Evolutionary conservation across 176 grass and related monocot genomes (phyloP), one percentile per base, ranked within the genome.

Genomic region (Tuctoria greenei): DNA sequence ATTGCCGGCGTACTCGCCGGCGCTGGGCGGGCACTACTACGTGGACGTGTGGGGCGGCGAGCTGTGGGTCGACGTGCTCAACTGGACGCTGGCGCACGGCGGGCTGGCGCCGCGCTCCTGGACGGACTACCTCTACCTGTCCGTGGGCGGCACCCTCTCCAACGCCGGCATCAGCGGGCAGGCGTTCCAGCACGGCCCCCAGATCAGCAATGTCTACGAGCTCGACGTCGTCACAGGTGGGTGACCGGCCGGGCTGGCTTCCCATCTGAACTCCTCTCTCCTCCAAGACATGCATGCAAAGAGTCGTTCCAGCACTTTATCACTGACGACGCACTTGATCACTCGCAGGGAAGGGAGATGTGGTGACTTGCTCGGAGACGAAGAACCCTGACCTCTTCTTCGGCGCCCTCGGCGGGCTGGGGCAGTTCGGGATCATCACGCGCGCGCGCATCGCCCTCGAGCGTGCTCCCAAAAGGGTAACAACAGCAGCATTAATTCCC

Each of bases 141-240:
- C 94, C 28, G 94, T 93, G 13, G 94, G 94, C n/a, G 94, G 94
- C 11, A 97, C 94, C 20, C 91, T 97, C 36, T 97, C 94, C 5
- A 97, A 97, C 80, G 91, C 94, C 51, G 94, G 91, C 50, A 89
- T 93, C 57, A 97, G 94, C 66, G 94, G 94, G 0, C 94, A 97
- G 67, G 84, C 94, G 1, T 97, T 97, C 86, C 86, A 91, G 74
- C 84, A 97, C 24, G 94, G 94, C 0, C 91, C 94, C 0, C 94
- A 93, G 82, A 91, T 92, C 74, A 90, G 84, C 82, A 95, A 92
- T 51, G 89, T 92, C 77, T 81, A 90, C 72, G 84, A 94, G 86
- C 87, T 94, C 55, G 95, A 94, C 61, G 80, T 98, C 39, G 89
- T 98, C 64, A 98, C 95, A 26, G 95, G 91, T 92, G 45, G 31